Conservation (phyloP, 495 filamentous ascomycete species). For the Parathielavia appendiculata region DNA sequence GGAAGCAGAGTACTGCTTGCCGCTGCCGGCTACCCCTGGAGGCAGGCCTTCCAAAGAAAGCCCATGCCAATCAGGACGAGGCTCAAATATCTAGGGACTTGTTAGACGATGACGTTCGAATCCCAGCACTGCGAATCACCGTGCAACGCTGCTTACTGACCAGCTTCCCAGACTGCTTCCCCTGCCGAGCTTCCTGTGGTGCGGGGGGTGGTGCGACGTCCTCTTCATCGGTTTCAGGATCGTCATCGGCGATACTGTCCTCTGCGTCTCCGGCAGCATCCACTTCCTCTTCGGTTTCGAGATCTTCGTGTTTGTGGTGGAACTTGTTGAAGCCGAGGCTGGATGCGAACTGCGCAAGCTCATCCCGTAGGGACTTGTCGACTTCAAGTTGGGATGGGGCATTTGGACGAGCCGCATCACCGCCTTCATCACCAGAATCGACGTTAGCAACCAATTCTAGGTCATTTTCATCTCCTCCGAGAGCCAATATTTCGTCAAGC, state of each 20-base stretch:
- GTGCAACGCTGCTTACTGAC: conserved; percentile 32
- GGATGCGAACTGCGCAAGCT: conserved; percentile 42
- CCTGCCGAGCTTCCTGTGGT: conserved; percentile 22
- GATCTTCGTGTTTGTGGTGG: conserved; percentile 27
- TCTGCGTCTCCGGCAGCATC: conserved; percentile 32
- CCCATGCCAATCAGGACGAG: conserved; percentile 82
- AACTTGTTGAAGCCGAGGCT: conserved; percentile 46
- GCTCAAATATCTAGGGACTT: conserved; percentile 57
- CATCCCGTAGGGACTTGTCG: conserved; percentile 37
- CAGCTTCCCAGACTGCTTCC: conserved; percentile 33
- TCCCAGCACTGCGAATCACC: neutral
- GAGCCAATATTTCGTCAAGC: conserved; percentile 65
- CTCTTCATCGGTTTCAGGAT: conserved; percentile 24
- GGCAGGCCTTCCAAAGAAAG: conserved; percentile 55
- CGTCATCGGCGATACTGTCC: conserved; percentile 21
- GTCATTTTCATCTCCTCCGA: conserved; percentile 76
- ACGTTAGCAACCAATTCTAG: conserved; percentile 58
- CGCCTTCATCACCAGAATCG: conserved; percentile 58
- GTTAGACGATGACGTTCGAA: conserved; percentile 14
- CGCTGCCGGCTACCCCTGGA: conserved; percentile 40
- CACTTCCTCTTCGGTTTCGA: conserved; percentile 32
- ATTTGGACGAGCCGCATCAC: conserved; percentile 33
- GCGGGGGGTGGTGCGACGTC: conserved; percentile 15
- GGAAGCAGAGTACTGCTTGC: conserved; percentile 49
- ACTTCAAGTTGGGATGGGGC: conserved; percentile 22